phyloP scores from a whole-genome alignment of 140 eudicot genomes.

The Oenanthe javanica region DNA sequence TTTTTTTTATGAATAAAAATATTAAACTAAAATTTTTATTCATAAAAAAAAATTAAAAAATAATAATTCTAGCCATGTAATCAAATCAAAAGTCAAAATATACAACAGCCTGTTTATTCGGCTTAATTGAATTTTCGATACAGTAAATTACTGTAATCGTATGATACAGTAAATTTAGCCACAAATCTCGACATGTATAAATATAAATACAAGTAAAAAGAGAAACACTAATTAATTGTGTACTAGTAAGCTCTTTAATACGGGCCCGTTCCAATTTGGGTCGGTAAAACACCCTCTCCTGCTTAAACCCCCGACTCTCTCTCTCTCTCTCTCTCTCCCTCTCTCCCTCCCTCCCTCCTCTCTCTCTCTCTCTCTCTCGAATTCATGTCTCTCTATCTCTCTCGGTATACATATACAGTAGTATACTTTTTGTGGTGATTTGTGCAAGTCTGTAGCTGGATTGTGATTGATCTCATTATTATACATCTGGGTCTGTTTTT shows the following conservation, averaged over 20 bases:
- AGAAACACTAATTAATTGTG: background rate
- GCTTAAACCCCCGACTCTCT: background rate
- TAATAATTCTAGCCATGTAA: too few species aligned
- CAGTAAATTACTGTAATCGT: too few species aligned
- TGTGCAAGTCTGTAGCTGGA: background rate
- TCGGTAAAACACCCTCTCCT: background rate
- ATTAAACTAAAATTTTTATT: too few species aligned
- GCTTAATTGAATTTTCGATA: background rate
- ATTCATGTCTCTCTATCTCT: background rate
- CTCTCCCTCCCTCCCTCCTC: background rate
- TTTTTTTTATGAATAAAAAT: too few species aligned
- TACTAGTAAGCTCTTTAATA: background rate
- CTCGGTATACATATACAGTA: background rate
- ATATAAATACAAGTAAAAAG: too few species aligned
- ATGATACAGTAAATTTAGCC: background rate
- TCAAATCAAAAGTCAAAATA: too few species aligned
- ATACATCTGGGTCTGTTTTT: slow-evolving; percentile 5
- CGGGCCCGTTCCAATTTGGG: slow-evolving; percentile 8
- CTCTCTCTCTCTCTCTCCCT: background rate
- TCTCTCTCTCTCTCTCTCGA: background rate
- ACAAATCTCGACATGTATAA: background rate
- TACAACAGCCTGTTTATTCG: background rate
- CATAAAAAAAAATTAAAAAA: too few species aligned
- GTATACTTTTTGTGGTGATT: background rate
- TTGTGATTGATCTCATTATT: slow-evolving; percentile 1